These are phyloP conservation scores for Ichthyophthirius multifiliis DNA, from an alignment of 169 alveolate genomes.

Conservation along the genomic window DNA sequence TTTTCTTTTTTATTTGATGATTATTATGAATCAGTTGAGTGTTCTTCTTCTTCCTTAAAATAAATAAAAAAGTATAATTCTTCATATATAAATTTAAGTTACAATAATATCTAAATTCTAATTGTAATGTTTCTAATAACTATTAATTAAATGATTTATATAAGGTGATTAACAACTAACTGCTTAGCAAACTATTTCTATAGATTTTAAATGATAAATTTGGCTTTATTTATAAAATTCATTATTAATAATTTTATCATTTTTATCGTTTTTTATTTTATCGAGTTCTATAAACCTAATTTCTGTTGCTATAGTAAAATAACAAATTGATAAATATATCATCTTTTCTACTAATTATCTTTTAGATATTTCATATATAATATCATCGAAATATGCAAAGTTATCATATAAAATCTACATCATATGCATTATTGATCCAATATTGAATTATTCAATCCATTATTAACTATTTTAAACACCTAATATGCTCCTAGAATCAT, in stretches of 20 bases:
- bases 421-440: slow-evolving; percentile 49
- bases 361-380: slow-evolving; percentile 31
- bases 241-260: not conserved
- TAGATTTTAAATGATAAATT: slow-evolving; percentile 21
- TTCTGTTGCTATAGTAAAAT: slow-evolving; percentile 25
- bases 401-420: slow-evolving; percentile 12
- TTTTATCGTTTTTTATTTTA: not conserved
- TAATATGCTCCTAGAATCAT: slow-evolving; percentile 23
- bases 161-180: slow-evolving; percentile 13
- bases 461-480: slow-evolving; percentile 26
- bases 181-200: slow-evolving; percentile 8
- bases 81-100: no score
- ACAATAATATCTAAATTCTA: not conserved
- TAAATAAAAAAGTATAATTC: no score
- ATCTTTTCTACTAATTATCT: slow-evolving; percentile 21
- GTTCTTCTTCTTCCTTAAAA: no score
- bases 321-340: slow-evolving; percentile 13
- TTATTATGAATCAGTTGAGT: no score
- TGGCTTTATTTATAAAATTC: not conserved
- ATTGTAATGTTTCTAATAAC: slow-evolving; percentile 16
- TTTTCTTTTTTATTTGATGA: no score
- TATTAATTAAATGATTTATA: slow-evolving; percentile 3
- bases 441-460: slow-evolving; percentile 41
- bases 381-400: slow-evolving; percentile 28
- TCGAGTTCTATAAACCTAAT: slow-evolving; percentile 14